These are phyloP conservation scores for Ogataea ganodermae DNA, from an alignment of 805 yeast genomes.

Conservation along the genomic window DNA sequence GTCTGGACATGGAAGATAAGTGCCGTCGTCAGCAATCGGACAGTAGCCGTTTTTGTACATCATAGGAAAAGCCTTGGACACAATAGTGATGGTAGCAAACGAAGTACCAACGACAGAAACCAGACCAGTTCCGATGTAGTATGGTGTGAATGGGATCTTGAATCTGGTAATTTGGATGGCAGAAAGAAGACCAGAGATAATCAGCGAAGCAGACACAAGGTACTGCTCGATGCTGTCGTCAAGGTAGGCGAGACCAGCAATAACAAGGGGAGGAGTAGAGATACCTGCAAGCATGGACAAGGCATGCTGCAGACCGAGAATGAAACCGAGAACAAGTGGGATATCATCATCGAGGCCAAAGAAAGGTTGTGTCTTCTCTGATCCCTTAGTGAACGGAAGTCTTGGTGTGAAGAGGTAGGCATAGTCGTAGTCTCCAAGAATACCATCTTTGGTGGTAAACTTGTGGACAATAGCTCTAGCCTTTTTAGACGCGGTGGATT, in stretches of 20 bases:
- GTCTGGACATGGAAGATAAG: constrained; percentile 74
- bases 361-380: constrained; percentile 67
- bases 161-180: constrained; percentile 78
- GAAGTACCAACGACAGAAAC: constrained; percentile 90
- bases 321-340: constrained; percentile 75
- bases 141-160: constrained; percentile 70
- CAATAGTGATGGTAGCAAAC: constrained; percentile 84
- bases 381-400: constrained; percentile 61
- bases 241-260: constrained; percentile 64
- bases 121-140: constrained; percentile 84
- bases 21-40: constrained; percentile 64
- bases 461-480: constrained; percentile 16
- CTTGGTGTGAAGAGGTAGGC: constrained; percentile 77
- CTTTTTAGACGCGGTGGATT: constrained; percentile 8
- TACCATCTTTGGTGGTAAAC: constrained; percentile 71
- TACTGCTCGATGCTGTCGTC: constrained; percentile 52
- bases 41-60: constrained; percentile 78
- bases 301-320: constrained; percentile 86
- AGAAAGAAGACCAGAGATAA: constrained; percentile 71
- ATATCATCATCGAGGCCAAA: constrained; percentile 78
- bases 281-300: constrained; percentile 92
- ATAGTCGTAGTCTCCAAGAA: constrained; percentile 88
- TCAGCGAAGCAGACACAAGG: constrained; percentile 70
- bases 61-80: constrained; percentile 70
- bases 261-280: constrained; percentile 79